These are phyloP conservation scores for Chaetoscypha palmicola DNA, from an alignment of 2,329 filamentous ascomycete genomes.

Conservation along the genomic window DNA sequence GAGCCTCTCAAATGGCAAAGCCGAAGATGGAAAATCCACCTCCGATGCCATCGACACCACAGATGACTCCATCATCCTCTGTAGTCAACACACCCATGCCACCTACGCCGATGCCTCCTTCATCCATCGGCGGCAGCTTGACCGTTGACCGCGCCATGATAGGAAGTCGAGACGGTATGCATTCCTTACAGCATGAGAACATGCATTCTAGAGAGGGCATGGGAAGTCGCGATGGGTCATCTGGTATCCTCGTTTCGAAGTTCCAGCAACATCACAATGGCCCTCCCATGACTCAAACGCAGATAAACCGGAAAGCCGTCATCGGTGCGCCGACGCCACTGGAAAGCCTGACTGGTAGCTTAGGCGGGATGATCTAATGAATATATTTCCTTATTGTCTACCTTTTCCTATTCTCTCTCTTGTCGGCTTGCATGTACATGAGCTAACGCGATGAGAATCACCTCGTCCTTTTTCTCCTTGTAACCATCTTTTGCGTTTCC, in stretches of 20 bases:
- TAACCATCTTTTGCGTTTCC: too few species aligned
- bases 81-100: constrained; percentile 34
- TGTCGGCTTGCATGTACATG: too few species aligned
- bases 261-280: background rate
- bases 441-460: too few species aligned
- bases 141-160: background rate
- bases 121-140: background rate
- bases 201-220: background rate
- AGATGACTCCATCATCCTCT: constrained; percentile 29
- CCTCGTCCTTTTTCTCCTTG: too few species aligned
- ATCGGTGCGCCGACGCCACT: constrained; percentile 30
- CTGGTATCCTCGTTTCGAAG: background rate
- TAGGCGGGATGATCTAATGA: background rate
- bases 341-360: constrained; percentile 35
- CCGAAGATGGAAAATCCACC: constrained; percentile 40
- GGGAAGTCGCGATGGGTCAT: background rate
- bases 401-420: too few species aligned
- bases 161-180: background rate
- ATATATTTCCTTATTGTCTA: too few species aligned
- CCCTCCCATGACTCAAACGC: constrained; percentile 7
- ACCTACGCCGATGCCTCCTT: constrained; percentile 7
- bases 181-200: background rate
- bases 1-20: constrained; percentile 38
- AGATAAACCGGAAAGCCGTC: constrained; percentile 22
- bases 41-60: constrained; percentile 1